A percentile compares a stretch with the other conserved stretches of the same genome.
Evolutionary conservation across 192 early-diverging fungal species (phyloP).

Genomic region (Backusella westeae): DNA sequence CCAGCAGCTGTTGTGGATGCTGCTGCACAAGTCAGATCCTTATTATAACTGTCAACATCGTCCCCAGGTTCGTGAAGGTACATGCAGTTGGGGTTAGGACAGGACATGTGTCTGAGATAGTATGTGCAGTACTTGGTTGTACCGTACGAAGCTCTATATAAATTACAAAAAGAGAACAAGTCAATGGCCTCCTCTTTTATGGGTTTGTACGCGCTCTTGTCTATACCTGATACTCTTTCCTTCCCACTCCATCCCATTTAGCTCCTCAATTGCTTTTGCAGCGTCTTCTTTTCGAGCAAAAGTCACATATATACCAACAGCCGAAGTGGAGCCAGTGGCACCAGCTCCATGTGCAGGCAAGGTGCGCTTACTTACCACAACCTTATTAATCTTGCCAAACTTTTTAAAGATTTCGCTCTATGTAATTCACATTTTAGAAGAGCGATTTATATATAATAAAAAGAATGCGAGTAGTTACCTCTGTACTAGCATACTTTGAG

Average conservation of each 20-base stretch:
- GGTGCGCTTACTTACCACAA: constrained; percentile 86
- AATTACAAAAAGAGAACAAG: not conserved
- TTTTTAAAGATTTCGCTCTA: constrained; percentile 94
- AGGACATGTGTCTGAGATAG: constrained; percentile 86
- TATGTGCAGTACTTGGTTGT: constrained; percentile 99
- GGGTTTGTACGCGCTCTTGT: not conserved
- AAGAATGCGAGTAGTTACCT: constrained; percentile 50
- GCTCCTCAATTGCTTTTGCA: constrained; percentile 85
- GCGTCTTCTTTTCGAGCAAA: constrained; percentile 93
- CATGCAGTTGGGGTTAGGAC: constrained; percentile 94
- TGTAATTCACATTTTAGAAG: constrained; percentile 49
- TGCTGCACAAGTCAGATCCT: constrained; percentile 54
- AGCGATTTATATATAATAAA: constrained; percentile 26
- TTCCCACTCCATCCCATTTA: constrained; percentile 89
- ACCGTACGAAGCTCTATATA: constrained; percentile 84
- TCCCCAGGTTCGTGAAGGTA: constrained; percentile 93
- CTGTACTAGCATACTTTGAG: constrained; percentile 79
- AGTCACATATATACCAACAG: constrained; percentile 90
- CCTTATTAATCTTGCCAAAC: constrained; percentile 93
- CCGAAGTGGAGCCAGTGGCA: constrained; percentile 28
- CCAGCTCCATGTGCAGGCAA: constrained; percentile 31
- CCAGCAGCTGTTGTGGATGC: not conserved
- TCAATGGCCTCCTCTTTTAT: not conserved
- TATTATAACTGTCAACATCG: constrained; percentile 89
- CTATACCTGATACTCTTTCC: constrained; percentile 76